Conservation (phyloP, 768 basidiomycete genomes). For the Macrolepiota fuliginosa region DNA sequence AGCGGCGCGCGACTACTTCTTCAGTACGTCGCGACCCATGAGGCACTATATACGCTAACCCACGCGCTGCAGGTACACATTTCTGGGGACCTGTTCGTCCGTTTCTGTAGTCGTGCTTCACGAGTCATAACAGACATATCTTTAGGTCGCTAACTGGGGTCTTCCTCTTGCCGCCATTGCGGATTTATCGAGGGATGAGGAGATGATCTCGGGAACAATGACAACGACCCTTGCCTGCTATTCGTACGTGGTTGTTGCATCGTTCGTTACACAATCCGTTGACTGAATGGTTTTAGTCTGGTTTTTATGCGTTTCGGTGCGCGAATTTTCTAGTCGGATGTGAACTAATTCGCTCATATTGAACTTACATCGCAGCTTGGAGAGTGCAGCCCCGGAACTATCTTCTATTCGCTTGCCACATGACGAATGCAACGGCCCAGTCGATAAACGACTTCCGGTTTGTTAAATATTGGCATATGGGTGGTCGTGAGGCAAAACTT, state of each 20-base stretch:
- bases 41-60: slow-evolving; percentile 2
- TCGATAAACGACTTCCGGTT: slow-evolving; percentile 81
- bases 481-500: slow-evolving; percentile 77
- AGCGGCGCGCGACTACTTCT: slow-evolving; percentile 90
- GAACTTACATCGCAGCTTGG: slow-evolving; percentile 62
- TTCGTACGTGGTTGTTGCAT: slow-evolving; percentile 63
- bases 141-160: slow-evolving; percentile 96
- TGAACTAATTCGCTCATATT: slow-evolving; percentile 6
- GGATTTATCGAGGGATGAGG: slow-evolving; percentile 92
- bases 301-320: slow-evolving; percentile 96
- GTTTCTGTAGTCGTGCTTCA: slow-evolving; percentile 12
- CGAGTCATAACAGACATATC: slow-evolving; percentile 15
- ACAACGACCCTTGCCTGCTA: slow-evolving; percentile 86
- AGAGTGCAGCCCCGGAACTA: slow-evolving; percentile 95
- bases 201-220: slow-evolving; percentile 97
- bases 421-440: slow-evolving; percentile 89
- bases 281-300: slow-evolving; percentile 32
- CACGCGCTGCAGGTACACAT: slow-evolving; percentile 74
- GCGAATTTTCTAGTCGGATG: slow-evolving; percentile 21
- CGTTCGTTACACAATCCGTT: background rate
- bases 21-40: slow-evolving; percentile 58
- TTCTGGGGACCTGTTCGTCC: slow-evolving; percentile 94
- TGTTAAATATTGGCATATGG: slow-evolving; percentile 86
- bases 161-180: slow-evolving; percentile 90
- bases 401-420: slow-evolving; percentile 91